Evolutionary conservation across 495 filamentous ascomycete genomes (phyloP), one percentile per base, ranked within the genome.

Genomic region (Penicillium salamii): DNA sequence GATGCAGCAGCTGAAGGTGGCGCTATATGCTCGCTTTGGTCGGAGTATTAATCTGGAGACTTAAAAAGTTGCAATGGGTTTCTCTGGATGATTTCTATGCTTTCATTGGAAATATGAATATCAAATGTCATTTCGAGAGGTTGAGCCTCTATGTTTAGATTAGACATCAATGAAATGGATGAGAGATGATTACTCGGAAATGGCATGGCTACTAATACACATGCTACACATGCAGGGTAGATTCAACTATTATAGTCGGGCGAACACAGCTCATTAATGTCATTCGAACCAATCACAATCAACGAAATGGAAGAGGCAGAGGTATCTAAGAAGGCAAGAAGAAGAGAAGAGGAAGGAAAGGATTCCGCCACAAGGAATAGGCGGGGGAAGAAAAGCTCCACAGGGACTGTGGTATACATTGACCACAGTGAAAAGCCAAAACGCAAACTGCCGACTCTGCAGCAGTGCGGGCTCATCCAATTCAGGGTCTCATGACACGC

Each of bases 21-120:
- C 86, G 43, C 70, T 98, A 53, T 98, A 98, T 71, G 92, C 89
- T 26, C 82, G 95, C 45, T 97, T 98, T 72, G 92, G 92, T 9
- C 80, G 85, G 56, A 93, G 88, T 61, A 97, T 98, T 74, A 98
- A 98, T 64, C 71, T 98, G 55, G 92, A 98, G 68, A 89, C 87
- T 56, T 97, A 75, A 82, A 46, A 14, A 23, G 24, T n/a, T 28
- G 13, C 23, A 31, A 12, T 34, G 41, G n/a, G 18, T 35, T 31
- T 36, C 21, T 11, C 15, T 13, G 41, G 12, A 17, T 37, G 8
- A 3, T 19, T 20, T 37, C 15, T 37, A 1, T 37, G 14, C 14
- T 37, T 20, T 20, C 24, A 9, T 28, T 4, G 9, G 24, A 28
- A 28, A 9, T 9, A 28, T 28, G 24, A 28, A 32, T 44, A 21